Conservation (phyloP, 2,329 filamentous ascomycete genomes). For the Aspergillus novoparasiticus region DNA sequence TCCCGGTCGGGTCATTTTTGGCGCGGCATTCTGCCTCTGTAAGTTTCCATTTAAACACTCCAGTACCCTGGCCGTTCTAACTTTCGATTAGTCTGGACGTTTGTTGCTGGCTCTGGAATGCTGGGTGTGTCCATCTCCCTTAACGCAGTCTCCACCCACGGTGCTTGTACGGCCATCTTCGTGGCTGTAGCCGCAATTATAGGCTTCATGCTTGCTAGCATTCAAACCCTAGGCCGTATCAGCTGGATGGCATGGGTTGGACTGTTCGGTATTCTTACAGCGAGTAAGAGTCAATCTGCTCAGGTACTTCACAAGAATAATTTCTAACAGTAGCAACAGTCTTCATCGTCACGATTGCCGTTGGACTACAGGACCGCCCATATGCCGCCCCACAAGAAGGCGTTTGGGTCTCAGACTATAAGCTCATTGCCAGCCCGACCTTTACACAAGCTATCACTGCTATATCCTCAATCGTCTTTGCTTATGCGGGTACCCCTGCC, state of each 20-base stretch:
- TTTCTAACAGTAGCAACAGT: conserved; percentile 18
- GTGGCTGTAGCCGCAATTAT: conserved; percentile 26
- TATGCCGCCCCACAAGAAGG: conserved; percentile 34
- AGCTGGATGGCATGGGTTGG: conserved; percentile 41
- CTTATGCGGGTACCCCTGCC: conserved; percentile 30
- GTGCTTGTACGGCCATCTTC: conserved; percentile 31
- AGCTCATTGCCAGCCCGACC: conserved; percentile 24
- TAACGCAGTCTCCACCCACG: conserved; percentile 46
- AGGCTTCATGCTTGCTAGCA: conserved; percentile 30
- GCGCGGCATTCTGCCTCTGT: conserved; percentile 29
- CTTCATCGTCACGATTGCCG: conserved; percentile 28
- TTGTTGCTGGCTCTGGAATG: conserved; percentile 46
- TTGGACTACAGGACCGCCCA: conserved; percentile 39
- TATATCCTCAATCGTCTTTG: conserved; percentile 32
- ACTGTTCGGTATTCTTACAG: conserved; percentile 20
- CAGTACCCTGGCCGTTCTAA: no score
- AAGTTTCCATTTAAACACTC: not conserved
- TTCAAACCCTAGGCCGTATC: conserved; percentile 39
- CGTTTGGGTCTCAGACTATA: conserved; percentile 32
- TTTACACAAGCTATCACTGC: conserved; percentile 34
- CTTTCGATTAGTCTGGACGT: conserved; percentile 34
- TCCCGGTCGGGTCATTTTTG: conserved; percentile 40
- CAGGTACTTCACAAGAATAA: not conserved
- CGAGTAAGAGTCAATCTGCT: conserved; percentile 17
- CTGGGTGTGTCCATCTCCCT: conserved; percentile 45